These are phyloP conservation scores for Cladosporium sp. DNA, from an alignment of 2,329 filamentous ascomycete genomes.

Conservation along the genomic window DNA sequence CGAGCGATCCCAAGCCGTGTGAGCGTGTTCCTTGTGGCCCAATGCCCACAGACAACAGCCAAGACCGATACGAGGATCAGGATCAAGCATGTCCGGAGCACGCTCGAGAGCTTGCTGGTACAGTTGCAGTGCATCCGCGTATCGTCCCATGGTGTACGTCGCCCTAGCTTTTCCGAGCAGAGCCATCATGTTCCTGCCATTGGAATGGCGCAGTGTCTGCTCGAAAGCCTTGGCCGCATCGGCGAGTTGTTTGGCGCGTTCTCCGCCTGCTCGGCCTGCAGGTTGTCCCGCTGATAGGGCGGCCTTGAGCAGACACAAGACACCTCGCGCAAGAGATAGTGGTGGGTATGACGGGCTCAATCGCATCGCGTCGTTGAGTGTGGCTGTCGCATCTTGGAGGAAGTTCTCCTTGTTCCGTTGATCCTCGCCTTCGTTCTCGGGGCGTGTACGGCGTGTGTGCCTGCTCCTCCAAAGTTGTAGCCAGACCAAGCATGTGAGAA, in stretches of 20 bases:
- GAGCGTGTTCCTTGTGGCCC: slow-evolving; percentile 90
- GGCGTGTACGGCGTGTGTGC: slow-evolving; percentile 68
- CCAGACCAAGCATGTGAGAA: slow-evolving; percentile 86
- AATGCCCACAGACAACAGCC: slow-evolving; percentile 97
- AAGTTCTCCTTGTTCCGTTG: slow-evolving; percentile 91
- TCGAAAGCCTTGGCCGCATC: slow-evolving; percentile 90
- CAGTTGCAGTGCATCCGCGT: slow-evolving; percentile 74
- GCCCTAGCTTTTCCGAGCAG: slow-evolving; percentile 86
- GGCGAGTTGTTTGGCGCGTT: slow-evolving; percentile 13
- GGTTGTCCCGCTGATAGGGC: slow-evolving; percentile 55
- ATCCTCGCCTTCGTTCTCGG: slow-evolving; percentile 63
- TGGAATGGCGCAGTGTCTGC: slow-evolving; percentile 82
- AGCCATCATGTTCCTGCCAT: slow-evolving; percentile 87
- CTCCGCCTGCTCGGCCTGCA: slow-evolving; percentile 6
- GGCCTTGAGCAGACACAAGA: slow-evolving; percentile 82
- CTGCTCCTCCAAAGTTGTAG: slow-evolving; percentile 87
- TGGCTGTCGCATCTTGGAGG: slow-evolving; percentile 84
- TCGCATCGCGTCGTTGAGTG: slow-evolving; percentile 90
- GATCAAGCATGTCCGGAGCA: slow-evolving; percentile 85
- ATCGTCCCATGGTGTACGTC: slow-evolving; percentile 82
- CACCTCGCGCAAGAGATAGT: slow-evolving; percentile 85
- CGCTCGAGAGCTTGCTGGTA: slow-evolving; percentile 87
- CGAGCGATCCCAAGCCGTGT: slow-evolving; percentile 82
- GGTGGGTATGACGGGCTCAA: slow-evolving; percentile 92
- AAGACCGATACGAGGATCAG: slow-evolving; percentile 92